Evolutionary conservation across 805 yeast genomes (phyloP).

Genomic region (Pichia cabralensis): DNA sequence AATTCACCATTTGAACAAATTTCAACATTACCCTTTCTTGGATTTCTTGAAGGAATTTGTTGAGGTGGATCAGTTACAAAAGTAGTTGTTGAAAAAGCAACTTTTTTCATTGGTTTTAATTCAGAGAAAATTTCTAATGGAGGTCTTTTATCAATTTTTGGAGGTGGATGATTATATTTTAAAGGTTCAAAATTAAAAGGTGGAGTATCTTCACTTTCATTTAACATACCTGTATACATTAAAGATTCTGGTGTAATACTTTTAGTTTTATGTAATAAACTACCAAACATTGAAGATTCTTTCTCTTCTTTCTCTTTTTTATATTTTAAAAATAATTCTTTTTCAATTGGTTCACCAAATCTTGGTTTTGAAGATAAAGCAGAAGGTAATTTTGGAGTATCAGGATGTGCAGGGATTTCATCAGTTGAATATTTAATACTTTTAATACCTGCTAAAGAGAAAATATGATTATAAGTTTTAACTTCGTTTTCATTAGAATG

Average conservation of each 20-base stretch:
- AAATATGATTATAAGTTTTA: constrained; percentile 11
- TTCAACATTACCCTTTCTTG: constrained; percentile 67
- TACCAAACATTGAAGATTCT: constrained; percentile 21
- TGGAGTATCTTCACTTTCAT: constrained; percentile 16
- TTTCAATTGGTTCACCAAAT: constrained; percentile 19
- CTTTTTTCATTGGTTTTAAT: constrained; percentile 43
- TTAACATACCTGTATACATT: constrained; percentile 12
- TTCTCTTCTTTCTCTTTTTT: constrained; percentile 13
- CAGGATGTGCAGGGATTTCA: constrained; percentile 45
- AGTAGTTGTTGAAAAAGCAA: constrained; percentile 67
- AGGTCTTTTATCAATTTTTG: constrained; percentile 19
- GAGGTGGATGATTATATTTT: constrained; percentile 22
- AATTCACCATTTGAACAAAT: constrained; percentile 25
- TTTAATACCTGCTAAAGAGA: constrained; percentile 17
- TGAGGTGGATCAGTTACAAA: constrained; percentile 82
- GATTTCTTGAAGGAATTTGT: constrained; percentile 81
- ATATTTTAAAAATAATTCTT: constrained; percentile 15
- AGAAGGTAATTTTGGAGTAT: constrained; percentile 36
- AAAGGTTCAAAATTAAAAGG: constrained; percentile 14
- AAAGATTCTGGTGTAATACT: constrained; percentile 13
- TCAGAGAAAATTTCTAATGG: constrained; percentile 20
- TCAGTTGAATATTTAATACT: constrained; percentile 27
- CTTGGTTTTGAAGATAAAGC: constrained; percentile 30
- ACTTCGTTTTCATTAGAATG: neutral
- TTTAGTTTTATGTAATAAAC: constrained; percentile 21